A percentile compares a stretch with the other conserved stretches of the same genome.
Evolutionary conservation across 257 asterid genomes (phyloP).

Genomic region (Solanum tarapatanum): DNA sequence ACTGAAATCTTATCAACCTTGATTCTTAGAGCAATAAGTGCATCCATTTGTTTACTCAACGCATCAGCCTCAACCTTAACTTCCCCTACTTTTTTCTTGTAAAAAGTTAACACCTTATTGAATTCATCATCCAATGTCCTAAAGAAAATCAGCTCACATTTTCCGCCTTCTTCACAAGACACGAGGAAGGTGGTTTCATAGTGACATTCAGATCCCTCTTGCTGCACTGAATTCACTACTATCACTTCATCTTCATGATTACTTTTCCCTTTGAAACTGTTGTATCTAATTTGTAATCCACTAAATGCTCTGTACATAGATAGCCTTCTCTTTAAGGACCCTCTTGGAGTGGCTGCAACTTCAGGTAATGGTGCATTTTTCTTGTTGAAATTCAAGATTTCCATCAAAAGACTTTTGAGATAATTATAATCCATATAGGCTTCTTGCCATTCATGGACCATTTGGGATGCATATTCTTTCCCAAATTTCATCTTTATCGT

Average conservation of each 20-base stretch:
- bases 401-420: constrained; percentile 41
- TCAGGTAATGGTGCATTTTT: constrained; percentile 3
- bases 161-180: constrained; percentile 58
- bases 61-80: constrained; percentile 38
- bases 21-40: constrained; percentile 65
- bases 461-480: constrained; percentile 65
- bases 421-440: constrained; percentile 63
- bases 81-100: constrained; percentile 35
- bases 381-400: constrained; percentile 20
- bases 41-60: constrained; percentile 72
- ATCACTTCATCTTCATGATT: constrained; percentile 56
- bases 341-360: constrained; percentile 11
- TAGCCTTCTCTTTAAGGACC: constrained; percentile 33
- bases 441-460: constrained; percentile 79
- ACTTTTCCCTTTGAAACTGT: not conserved
- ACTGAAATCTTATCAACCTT: constrained; percentile 38
- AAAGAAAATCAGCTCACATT: constrained; percentile 46
- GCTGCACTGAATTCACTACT: constrained; percentile 28
- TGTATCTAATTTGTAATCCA: constrained; percentile 34
- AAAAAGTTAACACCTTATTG: constrained; percentile 52
- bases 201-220: constrained; percentile 13
- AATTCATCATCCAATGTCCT: constrained; percentile 47
- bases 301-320: constrained; percentile 69
- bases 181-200: constrained; percentile 57
- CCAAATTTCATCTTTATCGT: constrained; percentile 67